Evolutionary conservation across 2,329 filamentous ascomycete species (phyloP).

Genomic region (Kalmusia sp.): DNA sequence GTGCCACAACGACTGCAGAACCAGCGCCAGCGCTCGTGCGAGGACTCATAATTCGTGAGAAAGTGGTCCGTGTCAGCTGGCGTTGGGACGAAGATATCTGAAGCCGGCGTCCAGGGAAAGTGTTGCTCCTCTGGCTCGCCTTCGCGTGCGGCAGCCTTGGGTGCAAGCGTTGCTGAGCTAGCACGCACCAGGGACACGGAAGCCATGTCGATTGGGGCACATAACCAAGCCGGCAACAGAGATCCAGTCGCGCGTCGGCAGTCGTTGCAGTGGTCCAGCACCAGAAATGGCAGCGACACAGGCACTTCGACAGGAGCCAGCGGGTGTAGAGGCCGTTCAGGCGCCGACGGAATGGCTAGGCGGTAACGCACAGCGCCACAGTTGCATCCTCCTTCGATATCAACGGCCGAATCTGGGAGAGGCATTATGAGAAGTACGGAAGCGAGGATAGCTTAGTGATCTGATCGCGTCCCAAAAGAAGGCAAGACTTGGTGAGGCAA

Average conservation of each 20-base stretch:
- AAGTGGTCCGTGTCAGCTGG: conserved; percentile 1
- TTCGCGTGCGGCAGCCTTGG: neutral
- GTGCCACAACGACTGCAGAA: conserved; percentile 10
- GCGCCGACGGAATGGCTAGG: conserved; percentile 1
- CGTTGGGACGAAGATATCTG: neutral
- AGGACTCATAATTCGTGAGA: conserved; percentile 9
- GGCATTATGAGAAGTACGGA: conserved; percentile 4
- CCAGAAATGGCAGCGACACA: conserved; percentile 9
- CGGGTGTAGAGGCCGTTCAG: conserved; percentile 6
- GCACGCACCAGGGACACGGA: conserved; percentile 3
- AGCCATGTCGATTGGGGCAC: conserved; percentile 6
- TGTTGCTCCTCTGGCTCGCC: conserved; percentile 3
- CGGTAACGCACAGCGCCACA: conserved; percentile 7
- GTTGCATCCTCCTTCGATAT: conserved; percentile 8
- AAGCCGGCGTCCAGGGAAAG: neutral
- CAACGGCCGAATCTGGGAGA: conserved; percentile 4
- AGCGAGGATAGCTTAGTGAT: too few species aligned
- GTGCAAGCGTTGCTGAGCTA: neutral
- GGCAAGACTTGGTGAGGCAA: too few species aligned
- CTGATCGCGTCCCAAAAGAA: too few species aligned
- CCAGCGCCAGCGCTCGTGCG: conserved; percentile 11
- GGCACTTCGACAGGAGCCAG: neutral
- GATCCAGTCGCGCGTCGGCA: conserved; percentile 8
- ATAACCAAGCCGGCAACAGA: conserved; percentile 5
- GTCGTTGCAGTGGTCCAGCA: conserved; percentile 11